Evolutionary conservation across 352 stramenopile genomes (phyloP).

Genomic region (Thalassiosira hispida): DNA sequence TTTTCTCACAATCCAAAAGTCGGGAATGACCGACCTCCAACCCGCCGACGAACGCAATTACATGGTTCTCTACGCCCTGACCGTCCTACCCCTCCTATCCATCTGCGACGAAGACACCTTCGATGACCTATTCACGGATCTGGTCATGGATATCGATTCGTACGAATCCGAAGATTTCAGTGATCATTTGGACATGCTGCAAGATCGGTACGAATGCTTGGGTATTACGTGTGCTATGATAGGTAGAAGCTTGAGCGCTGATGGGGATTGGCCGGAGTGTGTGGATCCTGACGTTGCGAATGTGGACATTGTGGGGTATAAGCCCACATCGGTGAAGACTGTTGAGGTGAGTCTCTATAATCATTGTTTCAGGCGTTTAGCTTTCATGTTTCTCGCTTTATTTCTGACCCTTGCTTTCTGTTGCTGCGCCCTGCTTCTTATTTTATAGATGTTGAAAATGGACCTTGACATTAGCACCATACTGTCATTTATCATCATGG

Average conservation of each 20-base stretch:
- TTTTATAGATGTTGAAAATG: slow-evolving; percentile 54
- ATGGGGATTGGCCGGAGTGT: slow-evolving; percentile 55
- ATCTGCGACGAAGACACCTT: slow-evolving; percentile 68
- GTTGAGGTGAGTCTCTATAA: slow-evolving; percentile 44
- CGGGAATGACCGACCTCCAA: slow-evolving; percentile 23
- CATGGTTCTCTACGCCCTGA: slow-evolving; percentile 76
- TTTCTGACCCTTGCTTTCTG: slow-evolving; percentile 2
- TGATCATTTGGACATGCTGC: slow-evolving; percentile 47
- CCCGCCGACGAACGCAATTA: slow-evolving; percentile 42
- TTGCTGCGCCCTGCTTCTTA: background rate
- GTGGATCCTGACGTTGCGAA: slow-evolving; percentile 20
- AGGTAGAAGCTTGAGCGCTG: slow-evolving; percentile 48
- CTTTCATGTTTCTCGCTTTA: slow-evolving; percentile 2
- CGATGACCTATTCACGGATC: slow-evolving; percentile 55
- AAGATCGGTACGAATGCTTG: slow-evolving; percentile 74
- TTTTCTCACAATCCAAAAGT: slow-evolving; percentile 17
- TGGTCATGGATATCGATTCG: slow-evolving; percentile 48
- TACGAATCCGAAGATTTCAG: slow-evolving; percentile 41
- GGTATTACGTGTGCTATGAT: slow-evolving; percentile 73
- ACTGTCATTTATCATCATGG: slow-evolving; percentile 69
- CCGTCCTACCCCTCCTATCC: slow-evolving; percentile 68
- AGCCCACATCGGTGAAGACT: slow-evolving; percentile 42
- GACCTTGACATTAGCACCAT: slow-evolving; percentile 83
- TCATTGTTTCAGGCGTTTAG: no score
- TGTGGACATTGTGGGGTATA: slow-evolving; percentile 63